Evolutionary conservation across 768 basidiomycete species (phyloP), one percentile per base, ranked within the genome.

Genomic region (Pleurotus djamor): DNA sequence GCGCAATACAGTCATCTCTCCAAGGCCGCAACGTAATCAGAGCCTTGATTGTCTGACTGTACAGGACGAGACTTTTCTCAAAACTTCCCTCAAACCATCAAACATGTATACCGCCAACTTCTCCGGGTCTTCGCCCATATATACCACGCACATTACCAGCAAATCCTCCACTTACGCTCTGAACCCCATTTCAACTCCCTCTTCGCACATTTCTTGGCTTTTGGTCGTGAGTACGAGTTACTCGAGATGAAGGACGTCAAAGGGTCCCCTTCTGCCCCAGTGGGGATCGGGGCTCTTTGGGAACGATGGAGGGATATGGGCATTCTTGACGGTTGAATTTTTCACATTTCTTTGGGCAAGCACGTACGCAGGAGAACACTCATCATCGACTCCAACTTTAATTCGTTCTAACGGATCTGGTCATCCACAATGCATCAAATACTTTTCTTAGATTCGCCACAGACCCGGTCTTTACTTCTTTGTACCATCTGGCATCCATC

Each of bases 51-150:
- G 2, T 6, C 14, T n/a, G 12, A 50, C 57, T 36, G 33, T 45
- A 48, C 60, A 95, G 95, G 94, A 21, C 91, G 91, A 35, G 93
- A 96, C 64, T 98, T 98, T 69, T 88, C 93, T 7, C 86, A 81
- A 55, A 82, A 81, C 28, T 99, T 99, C 75, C 94, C 96, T 0
- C 85, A 89, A 6, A 96, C 94, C 5, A 83, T 90, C 65, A 96
- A 96, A 69, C 94, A 97, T 74, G 87, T 98, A 66, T 99, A 98
- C 74, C 88, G 94, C 32, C 96, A 98, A 67, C 91, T 99, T 33
- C 86, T 98, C 50, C 90, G 96, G 51, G 94, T 98, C 57, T 98
- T 98, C 71, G 96, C 97, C 3, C 97, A 99, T 75, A 87, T 98
- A 69, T 99, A 98, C 75, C 92, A 99, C 71, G 89, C 93, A 6